Evolutionary conservation across 2,329 filamentous ascomycete species (phyloP).

Genomic region (Alternaria conjuncta): DNA sequence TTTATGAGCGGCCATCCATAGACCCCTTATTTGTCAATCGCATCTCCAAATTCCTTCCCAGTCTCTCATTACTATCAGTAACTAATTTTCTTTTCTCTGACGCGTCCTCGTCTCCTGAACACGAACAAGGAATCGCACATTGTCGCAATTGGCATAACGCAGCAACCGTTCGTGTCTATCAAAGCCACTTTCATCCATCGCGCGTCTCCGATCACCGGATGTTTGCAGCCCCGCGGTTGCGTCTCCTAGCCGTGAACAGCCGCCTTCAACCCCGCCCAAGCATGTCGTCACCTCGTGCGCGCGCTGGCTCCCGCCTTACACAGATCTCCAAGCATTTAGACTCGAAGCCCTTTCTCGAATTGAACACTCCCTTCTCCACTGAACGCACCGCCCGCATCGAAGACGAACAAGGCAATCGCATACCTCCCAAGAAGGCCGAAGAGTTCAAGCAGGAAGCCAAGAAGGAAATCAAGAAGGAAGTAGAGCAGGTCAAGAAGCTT

Average conservation of each 20-base stretch:
- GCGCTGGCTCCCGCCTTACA: slow-evolving; percentile 59
- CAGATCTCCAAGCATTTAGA: slow-evolving; percentile 68
- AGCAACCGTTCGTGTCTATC: background rate
- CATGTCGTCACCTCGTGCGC: slow-evolving; percentile 36
- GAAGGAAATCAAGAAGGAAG: slow-evolving; percentile 9
- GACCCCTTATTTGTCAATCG: background rate
- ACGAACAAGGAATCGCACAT: background rate
- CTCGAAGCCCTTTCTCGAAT: slow-evolving; percentile 61
- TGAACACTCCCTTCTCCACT: slow-evolving; percentile 69
- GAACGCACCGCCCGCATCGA: slow-evolving; percentile 60
- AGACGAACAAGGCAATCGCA: slow-evolving; percentile 59
- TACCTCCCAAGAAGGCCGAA: slow-evolving; percentile 16
- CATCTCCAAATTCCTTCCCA: background rate
- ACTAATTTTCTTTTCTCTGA: slow-evolving; percentile 1
- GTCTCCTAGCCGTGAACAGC: slow-evolving; percentile 32
- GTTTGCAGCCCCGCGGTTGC: slow-evolving; percentile 41
- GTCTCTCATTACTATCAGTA: background rate
- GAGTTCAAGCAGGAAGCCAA: slow-evolving; percentile 2
- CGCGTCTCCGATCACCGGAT: slow-evolving; percentile 39
- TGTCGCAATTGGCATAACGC: background rate
- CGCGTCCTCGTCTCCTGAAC: background rate
- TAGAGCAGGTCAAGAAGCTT: slow-evolving; percentile 15
- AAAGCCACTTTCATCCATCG: slow-evolving; percentile 9
- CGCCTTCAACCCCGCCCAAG: slow-evolving; percentile 37
- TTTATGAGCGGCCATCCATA: slow-evolving; percentile 2